Percentiles rank a stretch among this genome's conserved stretches.
Evolutionary conservation across 257 asterid genomes (phyloP).

Genomic region (Gynochthodes officinalis): DNA sequence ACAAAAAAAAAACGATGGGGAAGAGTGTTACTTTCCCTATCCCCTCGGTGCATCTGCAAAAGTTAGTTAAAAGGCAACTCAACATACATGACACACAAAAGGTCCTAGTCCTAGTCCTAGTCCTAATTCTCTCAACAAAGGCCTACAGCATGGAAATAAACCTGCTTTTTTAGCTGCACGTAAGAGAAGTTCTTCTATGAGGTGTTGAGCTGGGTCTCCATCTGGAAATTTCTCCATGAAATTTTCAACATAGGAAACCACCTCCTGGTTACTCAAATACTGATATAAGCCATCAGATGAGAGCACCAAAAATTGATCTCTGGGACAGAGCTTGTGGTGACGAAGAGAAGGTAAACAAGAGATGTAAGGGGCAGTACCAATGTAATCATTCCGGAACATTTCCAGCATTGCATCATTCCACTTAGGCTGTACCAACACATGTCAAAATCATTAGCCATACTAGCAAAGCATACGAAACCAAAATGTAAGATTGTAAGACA

Average conservation of each 20-base stretch:
- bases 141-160: conserved; percentile 22
- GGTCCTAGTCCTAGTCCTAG: neutral
- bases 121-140: neutral
- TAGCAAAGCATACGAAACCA: conserved; percentile 23
- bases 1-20: too few relatives aligned
- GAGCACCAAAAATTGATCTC: conserved; percentile 93
- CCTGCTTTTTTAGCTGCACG: conserved; percentile 99
- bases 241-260: conserved; percentile 76
- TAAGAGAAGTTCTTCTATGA: conserved; percentile 82
- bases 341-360: conserved; percentile 87
- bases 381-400: conserved; percentile 91
- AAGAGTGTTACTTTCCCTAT: neutral
- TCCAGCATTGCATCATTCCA: conserved; percentile 78
- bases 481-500: conserved; percentile 4
- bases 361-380: conserved; percentile 85
- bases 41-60: neutral
- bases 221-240: conserved; percentile 95
- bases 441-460: conserved; percentile 27
- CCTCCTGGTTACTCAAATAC: conserved; percentile 91
- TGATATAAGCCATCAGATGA: conserved; percentile 97
- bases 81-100: neutral
- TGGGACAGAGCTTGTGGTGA: conserved; percentile 81
- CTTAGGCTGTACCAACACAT: conserved; percentile 65
- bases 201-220: conserved; percentile 98
- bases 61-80: neutral